Evolutionary conservation across 805 yeast species (phyloP), one percentile per base, ranked within the genome.

Genomic region (Candida koratica): DNA sequence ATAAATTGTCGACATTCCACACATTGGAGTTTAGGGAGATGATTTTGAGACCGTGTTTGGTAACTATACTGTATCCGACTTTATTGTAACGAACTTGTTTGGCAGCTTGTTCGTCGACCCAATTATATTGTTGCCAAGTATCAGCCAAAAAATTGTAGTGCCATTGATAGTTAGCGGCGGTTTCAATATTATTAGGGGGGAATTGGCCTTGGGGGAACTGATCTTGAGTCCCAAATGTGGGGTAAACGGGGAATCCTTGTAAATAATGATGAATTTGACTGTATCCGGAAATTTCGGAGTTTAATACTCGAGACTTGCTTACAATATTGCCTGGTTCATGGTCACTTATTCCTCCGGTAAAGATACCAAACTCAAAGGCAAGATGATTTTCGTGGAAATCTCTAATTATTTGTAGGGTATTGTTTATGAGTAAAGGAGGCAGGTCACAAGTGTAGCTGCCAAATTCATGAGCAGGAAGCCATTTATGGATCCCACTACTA

Each of bases 341-440:
- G 53, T 81, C 86, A 32, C 77, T 78, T 51, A 79, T 64, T 47
- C 81, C 89, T 37, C 88, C 88, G 3, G 87, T 81, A 64, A 81
- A 81, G 22, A 81, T 57, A 1, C 81, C 73, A 51, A 81, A 81
- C 34, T 78, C 81, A 47, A 71, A 80, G 10, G 60, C 47, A 16
- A 43, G 36, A 31, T 64, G 62, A 28, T 47, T 45, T 22, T 45
- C 47, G 36, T 48, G 52, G 15, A 46, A 39, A 28, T 47, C 44
- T 16, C 48, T 29, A 10, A 49, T 46, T 17, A 40, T 30, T 32
- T 64, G 63, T 49, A 81, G 56, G 6, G 83, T 71, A 45, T 73
- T 73, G 52, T 79, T 80, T 45, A 81, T 58, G 44, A 81, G 58
- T 10, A 75, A 51, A 43, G 73, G 79, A 4, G 89, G 86, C 6